Evolutionary conservation across 768 basidiomycete species (phyloP).

Genomic region (Russula ochroleuca): DNA sequence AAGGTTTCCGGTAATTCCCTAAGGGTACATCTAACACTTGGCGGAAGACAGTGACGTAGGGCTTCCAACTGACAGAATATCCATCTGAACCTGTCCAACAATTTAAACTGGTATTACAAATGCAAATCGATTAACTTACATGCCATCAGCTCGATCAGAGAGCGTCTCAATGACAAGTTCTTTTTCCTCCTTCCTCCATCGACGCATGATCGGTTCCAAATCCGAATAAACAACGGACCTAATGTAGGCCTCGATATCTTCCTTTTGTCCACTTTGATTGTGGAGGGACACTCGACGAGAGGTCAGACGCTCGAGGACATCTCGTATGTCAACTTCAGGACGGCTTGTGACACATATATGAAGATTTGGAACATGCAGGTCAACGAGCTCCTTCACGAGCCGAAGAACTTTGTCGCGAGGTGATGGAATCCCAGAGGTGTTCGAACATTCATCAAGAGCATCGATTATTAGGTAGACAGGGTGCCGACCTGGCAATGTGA

Average conservation of each 20-base stretch:
- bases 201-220: background rate
- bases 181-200: background rate
- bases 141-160: background rate
- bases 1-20: background rate
- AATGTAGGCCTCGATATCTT: background rate
- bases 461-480: background rate
- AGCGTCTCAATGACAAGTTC: background rate
- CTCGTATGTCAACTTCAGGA: slow-evolving; percentile 1
- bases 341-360: slow-evolving; percentile 7
- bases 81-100: background rate
- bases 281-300: background rate
- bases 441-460: background rate
- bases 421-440: background rate
- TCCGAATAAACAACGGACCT: background rate
- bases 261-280: background rate
- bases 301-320: background rate
- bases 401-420: background rate
- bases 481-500: background rate
- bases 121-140: background rate
- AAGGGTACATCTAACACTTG: background rate
- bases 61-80: background rate
- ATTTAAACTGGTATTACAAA: background rate
- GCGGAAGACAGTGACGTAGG: background rate
- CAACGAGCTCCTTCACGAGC: background rate
- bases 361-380: background rate